Evolutionary conservation across 768 basidiomycete species (phyloP).

Genomic region (Stropharia rugosoannulata): DNA sequence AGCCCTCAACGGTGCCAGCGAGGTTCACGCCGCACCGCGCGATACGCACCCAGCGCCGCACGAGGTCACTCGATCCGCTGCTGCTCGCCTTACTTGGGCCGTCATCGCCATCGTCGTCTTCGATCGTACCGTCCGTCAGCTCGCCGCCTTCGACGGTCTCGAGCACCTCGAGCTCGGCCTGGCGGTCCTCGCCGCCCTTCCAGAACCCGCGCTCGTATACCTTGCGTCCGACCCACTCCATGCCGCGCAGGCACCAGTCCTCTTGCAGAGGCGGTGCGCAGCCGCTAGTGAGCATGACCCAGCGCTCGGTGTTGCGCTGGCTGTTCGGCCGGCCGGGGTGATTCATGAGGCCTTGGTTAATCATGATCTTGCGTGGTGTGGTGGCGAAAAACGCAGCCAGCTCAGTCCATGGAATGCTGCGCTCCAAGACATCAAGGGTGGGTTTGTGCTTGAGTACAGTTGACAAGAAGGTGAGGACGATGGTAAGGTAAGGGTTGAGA

Average conservation of each 20-base stretch:
- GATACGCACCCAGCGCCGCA: constrained; percentile 73
- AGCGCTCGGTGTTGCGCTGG: constrained; percentile 41
- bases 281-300: constrained; percentile 67
- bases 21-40: constrained; percentile 69
- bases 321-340: constrained; percentile 7
- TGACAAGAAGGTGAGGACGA: constrained; percentile 86
- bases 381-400: constrained; percentile 63
- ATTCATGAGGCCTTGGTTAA: constrained; percentile 38
- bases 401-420: constrained; percentile 81
- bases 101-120: constrained; percentile 68
- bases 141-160: constrained; percentile 56
- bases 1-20: constrained; percentile 70
- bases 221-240: constrained; percentile 92
- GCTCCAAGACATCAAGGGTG: constrained; percentile 64
- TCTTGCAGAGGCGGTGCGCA: constrained; percentile 78
- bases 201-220: constrained; percentile 95
- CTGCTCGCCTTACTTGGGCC: constrained; percentile 22
- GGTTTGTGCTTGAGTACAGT: constrained; percentile 68
- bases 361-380: constrained; percentile 55
- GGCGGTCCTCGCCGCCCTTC: constrained; percentile 71
- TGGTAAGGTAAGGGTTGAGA: constrained; percentile 85
- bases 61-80: constrained; percentile 36
- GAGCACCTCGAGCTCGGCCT: constrained; percentile 78
- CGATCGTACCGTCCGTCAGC: constrained; percentile 75
- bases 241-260: constrained; percentile 94